Percentiles rank a stretch among this genome's conserved stretches.
Evolutionary conservation across 1,284 basidiomycete species (phyloP).

Genomic region (Anthracocystis walkeri): DNA sequence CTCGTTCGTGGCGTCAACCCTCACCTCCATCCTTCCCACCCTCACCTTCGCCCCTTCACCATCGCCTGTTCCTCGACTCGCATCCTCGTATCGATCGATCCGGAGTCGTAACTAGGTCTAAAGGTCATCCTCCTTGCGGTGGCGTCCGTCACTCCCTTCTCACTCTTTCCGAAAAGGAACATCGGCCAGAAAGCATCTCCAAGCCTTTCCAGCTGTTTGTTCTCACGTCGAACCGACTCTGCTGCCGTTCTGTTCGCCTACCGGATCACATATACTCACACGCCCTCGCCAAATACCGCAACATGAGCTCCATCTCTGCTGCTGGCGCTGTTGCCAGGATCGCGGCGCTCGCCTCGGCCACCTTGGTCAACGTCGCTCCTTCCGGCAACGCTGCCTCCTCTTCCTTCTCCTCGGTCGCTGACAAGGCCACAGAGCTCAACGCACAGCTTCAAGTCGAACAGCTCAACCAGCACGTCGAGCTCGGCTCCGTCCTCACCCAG

Average conservation of each 20-base stretch:
- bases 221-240: background rate
- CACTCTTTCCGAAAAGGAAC: constrained; percentile 1
- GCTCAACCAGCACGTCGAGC: constrained; percentile 51
- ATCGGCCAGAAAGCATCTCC: background rate
- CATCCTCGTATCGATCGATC: constrained; percentile 21
- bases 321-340: constrained; percentile 52
- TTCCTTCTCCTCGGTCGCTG: constrained; percentile 37
- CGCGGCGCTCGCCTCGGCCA: constrained; percentile 46
- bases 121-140: constrained; percentile 17
- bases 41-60: too few species aligned
- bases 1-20: background rate
- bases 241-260: too few species aligned
- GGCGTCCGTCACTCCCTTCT: constrained; percentile 14
- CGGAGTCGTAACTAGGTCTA: constrained; percentile 13
- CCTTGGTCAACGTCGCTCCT: constrained; percentile 46
- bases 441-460: constrained; percentile 50
- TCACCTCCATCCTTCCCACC: background rate
- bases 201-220: background rate
- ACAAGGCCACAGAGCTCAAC: constrained; percentile 35
- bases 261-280: background rate
- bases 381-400: constrained; percentile 39
- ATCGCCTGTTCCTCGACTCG: too few species aligned
- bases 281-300: background rate
- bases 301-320: constrained; percentile 50
- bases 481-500: constrained; percentile 50